A percentile compares a stretch with the other conserved stretches of the same genome.
Evolutionary conservation across 441 rosid genomes (phyloP).

Genomic region (Erodium trifolium): DNA sequence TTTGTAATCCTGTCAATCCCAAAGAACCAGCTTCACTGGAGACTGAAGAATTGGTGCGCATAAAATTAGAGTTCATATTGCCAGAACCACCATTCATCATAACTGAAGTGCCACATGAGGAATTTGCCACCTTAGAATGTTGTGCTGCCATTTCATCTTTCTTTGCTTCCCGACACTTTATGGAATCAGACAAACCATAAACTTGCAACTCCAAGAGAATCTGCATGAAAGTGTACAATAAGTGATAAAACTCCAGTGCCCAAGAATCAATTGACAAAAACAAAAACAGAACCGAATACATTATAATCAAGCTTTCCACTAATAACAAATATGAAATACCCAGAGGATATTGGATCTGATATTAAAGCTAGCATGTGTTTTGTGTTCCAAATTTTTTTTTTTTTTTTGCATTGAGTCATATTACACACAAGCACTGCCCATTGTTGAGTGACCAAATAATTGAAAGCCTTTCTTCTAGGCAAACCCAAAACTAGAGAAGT

Average conservation of each 20-base stretch:
- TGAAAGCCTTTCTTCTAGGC: constrained; percentile 4
- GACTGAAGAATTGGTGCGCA: constrained; percentile 30
- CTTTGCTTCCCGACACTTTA: constrained; percentile 50
- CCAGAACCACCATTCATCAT: constrained; percentile 40
- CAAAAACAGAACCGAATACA: constrained; percentile 1
- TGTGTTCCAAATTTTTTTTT: neutral
- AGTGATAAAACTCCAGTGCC: constrained; percentile 12
- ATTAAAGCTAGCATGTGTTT: neutral
- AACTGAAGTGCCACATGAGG: constrained; percentile 21
- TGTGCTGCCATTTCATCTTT: constrained; percentile 46
- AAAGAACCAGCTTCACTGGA: constrained; percentile 65
- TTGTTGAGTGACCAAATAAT: constrained; percentile 9
- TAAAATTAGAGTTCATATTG: constrained; percentile 34
- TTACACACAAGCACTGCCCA: neutral
- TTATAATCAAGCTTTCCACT: constrained; percentile 1
- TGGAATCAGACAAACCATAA: constrained; percentile 71
- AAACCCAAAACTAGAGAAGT: neutral
- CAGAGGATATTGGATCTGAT: neutral
- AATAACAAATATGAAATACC: neutral
- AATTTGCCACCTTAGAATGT: constrained; percentile 30
- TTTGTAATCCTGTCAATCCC: constrained; percentile 72
- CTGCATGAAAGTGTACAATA: constrained; percentile 31
- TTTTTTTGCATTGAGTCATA: neutral
- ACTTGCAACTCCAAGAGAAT: constrained; percentile 63
- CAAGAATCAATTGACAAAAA: constrained; percentile 12